Conservation (phyloP, 1,284 basidiomycete genomes). For the Cryptococcus depauperatus region DNA sequence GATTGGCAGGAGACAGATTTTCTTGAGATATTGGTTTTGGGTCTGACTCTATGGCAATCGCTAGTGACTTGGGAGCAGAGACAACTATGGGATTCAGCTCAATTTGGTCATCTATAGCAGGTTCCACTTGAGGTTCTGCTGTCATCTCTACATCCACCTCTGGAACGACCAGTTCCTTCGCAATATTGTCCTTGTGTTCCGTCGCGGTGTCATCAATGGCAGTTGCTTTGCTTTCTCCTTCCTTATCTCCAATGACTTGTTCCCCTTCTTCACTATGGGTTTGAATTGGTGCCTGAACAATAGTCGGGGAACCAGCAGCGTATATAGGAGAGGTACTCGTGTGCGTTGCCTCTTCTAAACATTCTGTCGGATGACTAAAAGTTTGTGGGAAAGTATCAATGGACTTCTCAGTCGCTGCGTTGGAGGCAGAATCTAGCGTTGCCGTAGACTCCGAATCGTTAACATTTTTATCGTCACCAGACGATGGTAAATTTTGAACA, state of each 20-base stretch:
- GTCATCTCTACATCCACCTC: conserved; percentile 4
- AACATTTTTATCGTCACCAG: not conserved
- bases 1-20: too few relatives aligned
- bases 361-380: not conserved
- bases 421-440: not conserved
- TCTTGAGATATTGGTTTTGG: not conserved
- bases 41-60: not conserved
- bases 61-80: not conserved
- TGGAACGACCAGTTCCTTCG: conserved; percentile 9
- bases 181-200: conserved; percentile 20
- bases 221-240: conserved; percentile 8
- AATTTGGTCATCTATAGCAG: not conserved
- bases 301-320: conserved; percentile 5
- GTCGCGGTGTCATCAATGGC: conserved; percentile 34
- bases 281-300: not conserved
- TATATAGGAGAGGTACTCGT: not conserved
- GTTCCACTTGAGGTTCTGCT: not conserved
- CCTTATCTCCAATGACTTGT: not conserved
- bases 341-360: not conserved
- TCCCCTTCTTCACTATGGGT: not conserved
- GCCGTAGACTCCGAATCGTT: not conserved
- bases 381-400: not conserved
- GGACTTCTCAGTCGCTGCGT: not conserved
- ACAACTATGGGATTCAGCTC: not conserved
- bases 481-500: not conserved